Percentiles rank a stretch among this genome's conserved stretches.
Evolutionary conservation across 148 eudicot species (phyloP).

Genomic region (Amaranthus palmeri): DNA sequence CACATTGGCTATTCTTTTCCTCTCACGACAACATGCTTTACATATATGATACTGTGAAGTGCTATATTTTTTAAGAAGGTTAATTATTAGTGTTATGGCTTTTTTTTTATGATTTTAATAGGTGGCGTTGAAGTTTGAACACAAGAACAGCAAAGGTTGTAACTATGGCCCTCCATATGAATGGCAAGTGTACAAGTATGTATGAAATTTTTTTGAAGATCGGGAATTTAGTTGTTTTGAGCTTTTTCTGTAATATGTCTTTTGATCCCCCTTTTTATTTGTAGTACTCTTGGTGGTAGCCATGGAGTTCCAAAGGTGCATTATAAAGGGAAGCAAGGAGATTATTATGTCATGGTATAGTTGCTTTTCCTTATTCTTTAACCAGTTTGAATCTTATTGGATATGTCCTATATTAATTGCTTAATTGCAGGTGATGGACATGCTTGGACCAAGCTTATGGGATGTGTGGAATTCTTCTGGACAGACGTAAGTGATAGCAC

Average conservation of each 20-base stretch:
- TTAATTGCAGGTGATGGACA: constrained; percentile 78
- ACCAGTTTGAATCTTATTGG: neutral
- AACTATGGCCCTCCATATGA: constrained; percentile 89
- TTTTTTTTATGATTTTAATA: constrained; percentile 13
- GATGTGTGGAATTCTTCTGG: constrained; percentile 94
- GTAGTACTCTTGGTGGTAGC: constrained; percentile 84
- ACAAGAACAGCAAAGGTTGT: constrained; percentile 87
- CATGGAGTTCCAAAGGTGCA: constrained; percentile 90
- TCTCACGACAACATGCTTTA: neutral
- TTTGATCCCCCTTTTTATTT: constrained; percentile 14
- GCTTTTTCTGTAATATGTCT: neutral
- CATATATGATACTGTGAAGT: neutral
- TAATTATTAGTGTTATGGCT: neutral
- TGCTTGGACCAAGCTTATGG: constrained; percentile 96
- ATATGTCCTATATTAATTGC: constrained; percentile 7
- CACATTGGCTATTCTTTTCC: too few species aligned
- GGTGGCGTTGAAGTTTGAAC: constrained; percentile 95
- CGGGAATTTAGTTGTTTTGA: neutral
- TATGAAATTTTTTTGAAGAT: neutral
- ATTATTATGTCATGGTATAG: constrained; percentile 77
- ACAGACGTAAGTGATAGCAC: constrained; percentile 55
- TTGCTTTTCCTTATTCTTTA: constrained; percentile 1
- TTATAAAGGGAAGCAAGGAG: constrained; percentile 88
- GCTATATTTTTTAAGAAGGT: neutral
- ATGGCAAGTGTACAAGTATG: constrained; percentile 96